Base-by-base conservation (phyloP, 257 asterid species). In the Mentha longifolia region DNA sequence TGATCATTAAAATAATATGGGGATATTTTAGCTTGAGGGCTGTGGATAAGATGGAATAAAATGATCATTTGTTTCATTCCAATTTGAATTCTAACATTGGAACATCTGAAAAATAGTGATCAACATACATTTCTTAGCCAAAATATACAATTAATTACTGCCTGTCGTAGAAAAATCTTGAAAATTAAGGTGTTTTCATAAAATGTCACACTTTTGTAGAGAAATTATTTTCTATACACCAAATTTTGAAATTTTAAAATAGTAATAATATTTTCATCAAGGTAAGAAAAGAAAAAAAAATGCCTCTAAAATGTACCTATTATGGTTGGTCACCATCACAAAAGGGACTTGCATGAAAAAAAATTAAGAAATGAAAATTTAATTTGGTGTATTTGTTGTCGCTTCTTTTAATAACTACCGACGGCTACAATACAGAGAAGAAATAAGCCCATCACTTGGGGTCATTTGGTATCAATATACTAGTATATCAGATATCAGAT, bases 261-360 rank as follows among this genome's bases (percentile, higher is more conserved):
- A 9, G 15, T 19, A 28, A 28, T 28, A 28, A 28, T 28, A 28
- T 3, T 28, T 28, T 28, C 31, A 28, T 42, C 47, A 42, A 42
- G 7, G 11, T 41, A 7, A 13, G 15, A 25, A 25, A 25, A 43
- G 15, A 1, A 15, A 7, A 6, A 1, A 20, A 63, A 20, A 42
- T 63, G 68, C 68, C 22, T 20, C 54, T 43, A 42, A 63, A 63
- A 63, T 63, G 68, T 63, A 42, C 68, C 19, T 62, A 63, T 67
- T 60, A 22, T 17, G 31, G 31, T 2, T 60, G 28, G 75, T 47
- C 57, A 31, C 57, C 46, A 70, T 70, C 28, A 49, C 10, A 30
- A 12, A 30, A 12, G 60, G 60, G 67, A 13, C 50, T 28, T 45
- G 11, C 45, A 35, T 35, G 70, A 61, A 60, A 35, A 45, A 25